Evolutionary conservation across 225 moss, liverwort and hornwort genomes (phyloP).

Genomic region (Anthoceros angustus): DNA sequence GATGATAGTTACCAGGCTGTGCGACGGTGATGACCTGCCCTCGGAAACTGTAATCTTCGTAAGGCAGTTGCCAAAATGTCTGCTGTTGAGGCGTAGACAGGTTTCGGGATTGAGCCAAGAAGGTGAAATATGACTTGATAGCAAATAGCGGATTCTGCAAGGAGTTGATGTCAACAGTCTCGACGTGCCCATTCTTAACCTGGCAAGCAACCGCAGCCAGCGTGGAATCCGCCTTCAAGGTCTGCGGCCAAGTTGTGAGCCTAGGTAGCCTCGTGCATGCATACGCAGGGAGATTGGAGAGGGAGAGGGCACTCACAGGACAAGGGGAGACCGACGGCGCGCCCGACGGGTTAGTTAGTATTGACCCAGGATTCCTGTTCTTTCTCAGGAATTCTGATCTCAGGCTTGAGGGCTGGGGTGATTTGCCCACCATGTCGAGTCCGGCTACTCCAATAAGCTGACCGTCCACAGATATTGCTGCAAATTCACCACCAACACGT

Average conservation of each 20-base stretch:
- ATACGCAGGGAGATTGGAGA: neutral
- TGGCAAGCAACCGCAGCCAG: constrained; percentile 14
- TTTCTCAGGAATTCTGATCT: neutral
- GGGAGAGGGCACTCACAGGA: neutral
- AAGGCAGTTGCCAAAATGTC: constrained; percentile 20
- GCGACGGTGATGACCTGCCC: constrained; percentile 11
- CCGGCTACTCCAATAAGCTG: neutral
- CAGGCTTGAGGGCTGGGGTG: neutral
- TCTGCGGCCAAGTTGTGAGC: neutral
- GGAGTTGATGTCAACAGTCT: constrained; percentile 7
- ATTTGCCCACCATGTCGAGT: neutral
- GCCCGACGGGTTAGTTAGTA: neutral
- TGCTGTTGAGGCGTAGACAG: neutral
- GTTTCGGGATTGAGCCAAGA: constrained; percentile 21
- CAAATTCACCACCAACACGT: neutral
- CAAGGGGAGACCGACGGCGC: neutral
- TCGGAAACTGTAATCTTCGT: constrained; percentile 19
- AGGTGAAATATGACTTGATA: constrained; percentile 19
- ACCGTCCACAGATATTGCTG: neutral
- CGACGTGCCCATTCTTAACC: constrained; percentile 9
- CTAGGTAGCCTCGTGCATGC: neutral
- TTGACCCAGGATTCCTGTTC: neutral
- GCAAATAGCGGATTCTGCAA: constrained; percentile 20
- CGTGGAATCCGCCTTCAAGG: neutral
- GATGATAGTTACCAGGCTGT: neutral